Conservation (phyloP, 164 flowering plant species). For the Aristolochia californica region DNA sequence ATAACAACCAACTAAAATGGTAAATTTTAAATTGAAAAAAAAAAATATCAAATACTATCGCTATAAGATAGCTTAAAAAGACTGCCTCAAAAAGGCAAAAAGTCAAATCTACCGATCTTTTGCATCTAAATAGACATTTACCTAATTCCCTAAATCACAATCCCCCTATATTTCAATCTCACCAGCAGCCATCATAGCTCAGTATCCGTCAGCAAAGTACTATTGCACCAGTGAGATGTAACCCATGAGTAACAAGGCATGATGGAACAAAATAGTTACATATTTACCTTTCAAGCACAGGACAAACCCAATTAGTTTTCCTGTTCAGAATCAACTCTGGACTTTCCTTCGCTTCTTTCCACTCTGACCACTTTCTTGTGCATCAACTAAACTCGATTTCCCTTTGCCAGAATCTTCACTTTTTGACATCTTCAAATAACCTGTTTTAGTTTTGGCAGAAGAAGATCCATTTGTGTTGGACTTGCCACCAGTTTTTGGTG, state of each 20-base stretch:
- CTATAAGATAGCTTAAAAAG: too few relatives aligned
- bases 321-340: neutral
- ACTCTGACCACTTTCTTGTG: conserved; percentile 10
- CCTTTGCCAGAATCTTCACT: conserved; percentile 15
- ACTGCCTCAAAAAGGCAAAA: too few relatives aligned
- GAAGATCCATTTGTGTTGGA: conserved; percentile 10
- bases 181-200: too few relatives aligned
- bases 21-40: neutral
- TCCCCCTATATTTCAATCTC: too few relatives aligned
- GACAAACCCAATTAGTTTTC: neutral
- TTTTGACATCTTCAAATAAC: conserved; percentile 4
- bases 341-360: conserved; percentile 2
- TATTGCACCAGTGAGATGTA: too few relatives aligned
- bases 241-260: neutral
- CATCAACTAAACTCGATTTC: conserved; percentile 6
- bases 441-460: conserved; percentile 12
- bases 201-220: too few relatives aligned
- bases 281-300: neutral
- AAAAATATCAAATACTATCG: too few relatives aligned
- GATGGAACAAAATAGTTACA: neutral
- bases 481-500: conserved; percentile 3
- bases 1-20: neutral
- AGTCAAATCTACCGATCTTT: too few relatives aligned
- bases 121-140: too few relatives aligned
- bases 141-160: too few relatives aligned